Conservation (phyloP, 2,329 filamentous ascomycete genomes). For the Aspergillus calidoustus region DNA sequence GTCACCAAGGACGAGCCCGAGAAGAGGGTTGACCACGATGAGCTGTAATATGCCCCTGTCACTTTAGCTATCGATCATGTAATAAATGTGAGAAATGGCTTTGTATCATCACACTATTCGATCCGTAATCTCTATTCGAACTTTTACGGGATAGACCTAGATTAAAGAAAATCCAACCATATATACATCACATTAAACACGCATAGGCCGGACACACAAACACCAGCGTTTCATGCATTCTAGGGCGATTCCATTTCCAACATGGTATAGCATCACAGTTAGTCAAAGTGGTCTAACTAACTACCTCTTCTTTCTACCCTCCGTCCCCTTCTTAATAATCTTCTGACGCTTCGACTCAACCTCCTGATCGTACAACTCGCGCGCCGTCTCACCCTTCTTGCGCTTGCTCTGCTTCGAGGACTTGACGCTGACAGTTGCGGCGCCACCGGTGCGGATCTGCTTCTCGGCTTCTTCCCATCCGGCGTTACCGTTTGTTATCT, state of each 20-base stretch:
- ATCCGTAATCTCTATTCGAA: slow-evolving; percentile 10
- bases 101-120: not conserved
- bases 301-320: slow-evolving; percentile 41
- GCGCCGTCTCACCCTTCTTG: slow-evolving; percentile 66
- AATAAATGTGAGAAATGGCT: not conserved
- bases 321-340: slow-evolving; percentile 51
- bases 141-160: slow-evolving; percentile 14
- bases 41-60: slow-evolving; percentile 38
- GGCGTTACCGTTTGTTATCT: slow-evolving; percentile 52
- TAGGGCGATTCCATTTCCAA: not conserved
- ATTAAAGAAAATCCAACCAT: slow-evolving; percentile 12
- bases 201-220: not conserved
- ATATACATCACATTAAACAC: not conserved
- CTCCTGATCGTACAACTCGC: slow-evolving; percentile 53
- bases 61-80: not conserved
- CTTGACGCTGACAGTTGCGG: slow-evolving; percentile 73
- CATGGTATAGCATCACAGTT: no score
- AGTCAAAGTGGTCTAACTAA: not conserved
- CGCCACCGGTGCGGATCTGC: slow-evolving; percentile 66
- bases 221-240: slow-evolving; percentile 9
- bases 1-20: slow-evolving; percentile 40
- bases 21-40: slow-evolving; percentile 50
- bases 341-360: slow-evolving; percentile 49
- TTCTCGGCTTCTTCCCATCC: slow-evolving; percentile 71
- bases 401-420: slow-evolving; percentile 71